phyloP scores from a whole-genome alignment of 768 basidiomycete genomes.

The Candolleomyces eurysporus region DNA sequence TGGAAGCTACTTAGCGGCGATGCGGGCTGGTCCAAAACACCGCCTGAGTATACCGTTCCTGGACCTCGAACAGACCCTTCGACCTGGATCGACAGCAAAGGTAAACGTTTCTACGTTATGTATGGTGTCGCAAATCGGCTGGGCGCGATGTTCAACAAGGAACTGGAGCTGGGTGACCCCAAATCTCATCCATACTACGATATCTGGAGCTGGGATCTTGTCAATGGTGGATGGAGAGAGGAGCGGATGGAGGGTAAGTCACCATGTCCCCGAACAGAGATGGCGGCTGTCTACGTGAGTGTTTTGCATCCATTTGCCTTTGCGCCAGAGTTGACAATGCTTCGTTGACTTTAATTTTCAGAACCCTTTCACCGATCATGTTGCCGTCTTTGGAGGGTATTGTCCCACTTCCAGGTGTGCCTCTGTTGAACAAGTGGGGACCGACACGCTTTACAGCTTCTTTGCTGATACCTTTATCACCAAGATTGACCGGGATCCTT shows the following conservation, averaged over 20 bases:
- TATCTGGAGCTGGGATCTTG: conserved; percentile 33
- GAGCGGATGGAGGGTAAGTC: conserved; percentile 29
- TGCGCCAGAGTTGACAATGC: background rate
- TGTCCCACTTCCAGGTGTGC: background rate
- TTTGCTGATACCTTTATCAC: background rate
- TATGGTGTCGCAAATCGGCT: conserved; percentile 33
- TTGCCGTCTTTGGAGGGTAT: background rate
- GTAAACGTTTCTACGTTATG: conserved; percentile 16
- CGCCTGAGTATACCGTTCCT: conserved; percentile 21
- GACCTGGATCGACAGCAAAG: background rate
- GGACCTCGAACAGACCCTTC: conserved; percentile 28
- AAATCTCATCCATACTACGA: conserved; percentile 26
- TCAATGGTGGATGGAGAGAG: conserved; percentile 22
- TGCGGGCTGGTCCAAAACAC: conserved; percentile 10
- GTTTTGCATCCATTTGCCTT: background rate
- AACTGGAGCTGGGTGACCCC: conserved; percentile 17
- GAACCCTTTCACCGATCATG: background rate
- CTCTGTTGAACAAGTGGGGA: background rate
- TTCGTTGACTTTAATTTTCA: background rate
- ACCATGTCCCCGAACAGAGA: conserved; percentile 31
- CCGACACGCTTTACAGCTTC: background rate
- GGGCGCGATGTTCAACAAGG: conserved; percentile 19
- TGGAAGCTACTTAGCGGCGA: background rate
- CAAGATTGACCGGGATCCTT: background rate
- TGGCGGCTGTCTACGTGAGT: conserved; percentile 26